A percentile compares a stretch with the other conserved stretches of the same genome.
phyloP scores from a whole-genome alignment of 768 basidiomycete genomes.

The Tylopilus vinaceipallidus region DNA sequence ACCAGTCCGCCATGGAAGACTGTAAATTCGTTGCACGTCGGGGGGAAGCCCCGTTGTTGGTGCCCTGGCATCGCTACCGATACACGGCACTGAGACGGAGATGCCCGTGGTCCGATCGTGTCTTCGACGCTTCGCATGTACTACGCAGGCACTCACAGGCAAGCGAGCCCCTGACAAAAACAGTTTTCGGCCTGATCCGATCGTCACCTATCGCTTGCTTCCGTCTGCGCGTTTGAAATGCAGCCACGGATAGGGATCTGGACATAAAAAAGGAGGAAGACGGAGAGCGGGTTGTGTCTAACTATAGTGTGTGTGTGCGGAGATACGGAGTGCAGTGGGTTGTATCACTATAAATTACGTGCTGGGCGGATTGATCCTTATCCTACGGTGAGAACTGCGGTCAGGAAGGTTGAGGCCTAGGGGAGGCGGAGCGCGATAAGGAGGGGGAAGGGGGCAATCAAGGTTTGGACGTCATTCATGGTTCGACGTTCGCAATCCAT shows the following conservation, averaged over 20 bases:
- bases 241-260: conserved; percentile 10
- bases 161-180: background rate
- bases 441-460: background rate
- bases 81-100: conserved; percentile 1
- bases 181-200: conserved; percentile 4
- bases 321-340: conserved; percentile 13
- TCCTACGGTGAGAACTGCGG: conserved; percentile 7
- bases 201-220: background rate
- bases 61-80: background rate
- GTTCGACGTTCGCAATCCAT: conserved; percentile 6
- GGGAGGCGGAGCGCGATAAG: conserved; percentile 12
- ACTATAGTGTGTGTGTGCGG: conserved; percentile 9
- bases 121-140: no score
- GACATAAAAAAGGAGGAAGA: conserved; percentile 1
- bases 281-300: background rate
- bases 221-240: background rate
- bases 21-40: background rate
- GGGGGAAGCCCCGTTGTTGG: background rate
- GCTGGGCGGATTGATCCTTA: conserved; percentile 18
- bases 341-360: conserved; percentile 2
- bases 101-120: conserved; percentile 4
- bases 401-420: background rate
- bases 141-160: background rate
- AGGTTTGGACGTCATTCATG: background rate
- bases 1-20: background rate